These are phyloP conservation scores for Colletotrichum coccodes DNA, from an alignment of 2,329 filamentous ascomycete species.

Conservation along the genomic window DNA sequence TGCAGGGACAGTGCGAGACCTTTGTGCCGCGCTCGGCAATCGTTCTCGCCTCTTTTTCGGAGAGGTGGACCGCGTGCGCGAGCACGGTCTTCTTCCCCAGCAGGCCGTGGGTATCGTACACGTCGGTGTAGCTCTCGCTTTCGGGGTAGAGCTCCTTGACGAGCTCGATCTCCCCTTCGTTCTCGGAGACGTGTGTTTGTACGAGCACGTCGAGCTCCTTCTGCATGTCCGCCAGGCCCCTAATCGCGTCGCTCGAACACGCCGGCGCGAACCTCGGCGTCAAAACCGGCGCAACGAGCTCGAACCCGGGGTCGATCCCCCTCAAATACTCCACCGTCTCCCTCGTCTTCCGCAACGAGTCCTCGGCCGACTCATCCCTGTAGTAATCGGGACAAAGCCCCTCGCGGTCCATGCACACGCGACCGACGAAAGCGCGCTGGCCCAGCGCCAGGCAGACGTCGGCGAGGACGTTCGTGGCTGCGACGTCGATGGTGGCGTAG, in stretches of 20 bases:
- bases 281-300: slow-evolving; percentile 80
- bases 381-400: slow-evolving; percentile 79
- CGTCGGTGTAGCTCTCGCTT: slow-evolving; percentile 72
- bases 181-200: slow-evolving; percentile 94
- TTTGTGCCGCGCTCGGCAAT: slow-evolving; percentile 71
- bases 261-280: slow-evolving; percentile 77
- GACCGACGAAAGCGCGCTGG: slow-evolving; percentile 89
- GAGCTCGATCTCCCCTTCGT: slow-evolving; percentile 76
- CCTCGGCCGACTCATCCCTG: slow-evolving; percentile 73
- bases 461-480: slow-evolving; percentile 90
- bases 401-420: slow-evolving; percentile 91
- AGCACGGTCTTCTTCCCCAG: slow-evolving; percentile 80
- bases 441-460: slow-evolving; percentile 82
- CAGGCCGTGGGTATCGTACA: slow-evolving; percentile 81
- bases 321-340: slow-evolving; percentile 73
- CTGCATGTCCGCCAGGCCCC: slow-evolving; percentile 72
- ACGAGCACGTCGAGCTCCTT: slow-evolving; percentile 71
- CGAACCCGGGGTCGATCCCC: slow-evolving; percentile 71
- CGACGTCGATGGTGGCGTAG: slow-evolving; percentile 89
- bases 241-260: slow-evolving; percentile 70
- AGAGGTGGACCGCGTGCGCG: slow-evolving; percentile 85
- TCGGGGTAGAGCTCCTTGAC: slow-evolving; percentile 77
- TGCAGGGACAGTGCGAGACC: slow-evolving; percentile 87
- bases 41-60: slow-evolving; percentile 71
- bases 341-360: slow-evolving; percentile 65